Evolutionary conservation across 129 eudicot species (phyloP), one percentile per base, ranked within the genome.

Genomic region (Ambrosia trifida): DNA sequence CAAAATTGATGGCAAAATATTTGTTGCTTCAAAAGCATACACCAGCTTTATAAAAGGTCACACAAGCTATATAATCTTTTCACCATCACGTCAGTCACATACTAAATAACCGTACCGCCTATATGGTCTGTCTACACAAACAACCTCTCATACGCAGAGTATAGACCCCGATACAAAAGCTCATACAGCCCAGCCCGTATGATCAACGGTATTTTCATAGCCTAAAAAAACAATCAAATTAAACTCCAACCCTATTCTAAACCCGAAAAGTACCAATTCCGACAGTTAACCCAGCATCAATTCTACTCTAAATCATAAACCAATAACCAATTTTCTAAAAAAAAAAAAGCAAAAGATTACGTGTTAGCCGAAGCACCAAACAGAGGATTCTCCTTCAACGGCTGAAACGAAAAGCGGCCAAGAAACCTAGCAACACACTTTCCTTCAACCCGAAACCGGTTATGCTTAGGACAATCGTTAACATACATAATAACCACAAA

Each of bases 331-430:
- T n/a, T n/a, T 3, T 9, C 11, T 20, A 31, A 61, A 66, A 3
- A 19, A 11, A 45, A 43, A 6, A 4, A 20, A n/a, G 38, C 13
- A 30, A 17, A 30, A 11, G 36, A 75, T 68, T 69, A 91, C 98
- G 96, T 83, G 46, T 79, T 4, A n/a, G 91, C 51, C 50, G 98
- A 86, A 68, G 98, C 91, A 20, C 98, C 98, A 12, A 91, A 84
- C 65, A 89, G 82, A 65, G 95, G 98, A 79, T 91, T 91, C 45
- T 81, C 85, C 41, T 72, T 28, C 16, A 83, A 64, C 1, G 98
- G 98, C 76, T 86, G 88, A 74, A 91, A 91, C 7, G 98, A 88
- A 43, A 88, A 85, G 38, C 98, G 32, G 3, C 91, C 89, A 36
- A 91, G 90, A 74, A 89, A 89, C 79, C 74, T 79, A 7, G 83